phyloP scores from a whole-genome alignment of 179 eudicot genomes.

The Spergularia azorica region DNA sequence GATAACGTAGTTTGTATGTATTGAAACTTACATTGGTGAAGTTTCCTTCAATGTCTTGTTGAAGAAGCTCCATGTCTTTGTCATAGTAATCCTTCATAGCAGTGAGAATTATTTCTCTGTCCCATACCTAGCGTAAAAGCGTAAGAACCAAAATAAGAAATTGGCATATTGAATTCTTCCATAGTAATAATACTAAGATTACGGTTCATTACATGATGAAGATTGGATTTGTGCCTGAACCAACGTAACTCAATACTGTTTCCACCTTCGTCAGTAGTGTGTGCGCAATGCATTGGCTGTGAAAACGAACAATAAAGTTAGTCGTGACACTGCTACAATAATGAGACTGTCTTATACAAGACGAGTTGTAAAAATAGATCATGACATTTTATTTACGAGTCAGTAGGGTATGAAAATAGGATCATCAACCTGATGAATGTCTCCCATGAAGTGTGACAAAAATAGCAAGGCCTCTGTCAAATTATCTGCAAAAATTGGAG shows the following conservation, averaged over 20 bases:
- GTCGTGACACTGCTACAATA: neutral
- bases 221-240: conserved; percentile 89
- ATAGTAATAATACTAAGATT: neutral
- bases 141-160: neutral
- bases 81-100: conserved; percentile 82
- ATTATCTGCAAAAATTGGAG: conserved; percentile 56
- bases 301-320: conserved; percentile 1
- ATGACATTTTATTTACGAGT: neutral
- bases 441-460: conserved; percentile 96
- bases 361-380: neutral
- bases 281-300: conserved; percentile 95
- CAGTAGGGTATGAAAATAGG: neutral
- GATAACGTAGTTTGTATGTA: neutral
- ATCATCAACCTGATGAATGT: conserved; percentile 75
- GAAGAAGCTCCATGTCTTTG: conserved; percentile 67
- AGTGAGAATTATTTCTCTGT: conserved; percentile 86
- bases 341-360: neutral
- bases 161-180: neutral
- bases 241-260: conserved; percentile 78
- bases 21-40: conserved; percentile 66
- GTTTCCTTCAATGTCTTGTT: conserved; percentile 64
- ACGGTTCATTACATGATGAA: conserved; percentile 73
- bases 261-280: conserved; percentile 89
- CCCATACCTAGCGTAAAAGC: conserved; percentile 69
- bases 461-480: conserved; percentile 89